Evolutionary conservation across 768 basidiomycete genomes (phyloP).

Genomic region (Lentinula edodes): DNA sequence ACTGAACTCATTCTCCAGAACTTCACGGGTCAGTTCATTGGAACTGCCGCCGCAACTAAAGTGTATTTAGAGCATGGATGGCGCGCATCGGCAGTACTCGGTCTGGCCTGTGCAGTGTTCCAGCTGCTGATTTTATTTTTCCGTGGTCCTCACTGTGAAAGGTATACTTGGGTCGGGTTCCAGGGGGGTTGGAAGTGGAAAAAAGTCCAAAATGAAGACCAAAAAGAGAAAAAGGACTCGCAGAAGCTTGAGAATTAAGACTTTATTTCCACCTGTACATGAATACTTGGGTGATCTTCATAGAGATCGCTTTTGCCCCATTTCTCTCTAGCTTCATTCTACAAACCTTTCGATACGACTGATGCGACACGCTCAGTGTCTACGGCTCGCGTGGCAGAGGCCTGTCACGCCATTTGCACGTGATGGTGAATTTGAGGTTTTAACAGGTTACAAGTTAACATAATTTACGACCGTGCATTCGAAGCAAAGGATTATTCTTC

Average conservation of each 20-base stretch:
- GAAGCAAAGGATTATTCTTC: background rate
- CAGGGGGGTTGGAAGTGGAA: conserved; percentile 20
- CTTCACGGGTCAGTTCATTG: conserved; percentile 56
- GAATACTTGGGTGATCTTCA: no score
- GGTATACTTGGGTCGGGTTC: conserved; percentile 31
- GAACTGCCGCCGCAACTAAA: conserved; percentile 45
- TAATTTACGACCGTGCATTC: no score
- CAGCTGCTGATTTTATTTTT: conserved; percentile 35
- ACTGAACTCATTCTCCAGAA: conserved; percentile 18
- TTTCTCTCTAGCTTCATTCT: no score
- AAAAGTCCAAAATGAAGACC: background rate
- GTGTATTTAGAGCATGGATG: conserved; percentile 49
- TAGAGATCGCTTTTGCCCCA: no score
- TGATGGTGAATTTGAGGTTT: no score
- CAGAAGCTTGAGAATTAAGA: background rate
- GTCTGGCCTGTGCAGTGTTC: conserved; percentile 36
- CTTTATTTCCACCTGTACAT: no score
- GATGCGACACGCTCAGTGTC: no score
- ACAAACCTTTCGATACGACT: no score
- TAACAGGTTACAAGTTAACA: no score
- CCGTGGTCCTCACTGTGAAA: conserved; percentile 42
- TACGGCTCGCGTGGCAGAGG: no score
- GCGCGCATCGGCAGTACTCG: conserved; percentile 40
- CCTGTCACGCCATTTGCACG: no score
- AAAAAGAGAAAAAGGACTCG: background rate